Evolutionary conservation across 768 basidiomycete species (phyloP).

Genomic region (Sporobolomyces pararoseus): DNA sequence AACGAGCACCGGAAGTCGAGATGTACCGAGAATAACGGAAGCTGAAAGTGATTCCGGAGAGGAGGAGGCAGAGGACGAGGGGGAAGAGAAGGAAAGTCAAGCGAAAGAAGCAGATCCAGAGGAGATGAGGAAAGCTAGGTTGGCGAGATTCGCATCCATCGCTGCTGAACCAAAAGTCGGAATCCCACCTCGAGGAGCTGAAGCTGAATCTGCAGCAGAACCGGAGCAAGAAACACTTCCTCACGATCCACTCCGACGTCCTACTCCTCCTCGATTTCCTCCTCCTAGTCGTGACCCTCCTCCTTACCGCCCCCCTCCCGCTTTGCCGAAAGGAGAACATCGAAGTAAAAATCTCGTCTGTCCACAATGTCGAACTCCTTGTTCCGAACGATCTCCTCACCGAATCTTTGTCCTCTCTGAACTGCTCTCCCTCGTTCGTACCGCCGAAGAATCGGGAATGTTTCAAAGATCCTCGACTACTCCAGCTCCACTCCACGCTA

Average conservation of each 20-base stretch:
- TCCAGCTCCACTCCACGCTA: neutral
- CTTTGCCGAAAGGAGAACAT: slow-evolving; percentile 24
- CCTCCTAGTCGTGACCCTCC: slow-evolving; percentile 3
- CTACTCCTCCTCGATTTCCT: neutral
- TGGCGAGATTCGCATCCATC: neutral
- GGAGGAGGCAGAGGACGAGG: neutral
- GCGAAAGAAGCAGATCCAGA: neutral
- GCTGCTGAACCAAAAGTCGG: too few relatives aligned
- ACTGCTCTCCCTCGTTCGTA: slow-evolving; percentile 11
- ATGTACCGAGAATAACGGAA: neutral
- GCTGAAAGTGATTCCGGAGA: neutral
- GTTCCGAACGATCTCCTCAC: slow-evolving; percentile 7
- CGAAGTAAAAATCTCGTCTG: slow-evolving; percentile 38
- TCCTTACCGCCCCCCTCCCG: neutral
- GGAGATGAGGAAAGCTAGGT: slow-evolving; percentile 8
- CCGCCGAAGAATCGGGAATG: neutral
- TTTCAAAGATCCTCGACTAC: neutral
- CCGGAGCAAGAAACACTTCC: neutral
- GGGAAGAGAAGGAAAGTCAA: neutral
- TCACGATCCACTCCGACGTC: neutral
- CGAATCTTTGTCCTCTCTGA: slow-evolving; percentile 37
- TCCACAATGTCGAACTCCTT: slow-evolving; percentile 33
- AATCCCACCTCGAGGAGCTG: neutral
- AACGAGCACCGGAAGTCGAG: neutral
- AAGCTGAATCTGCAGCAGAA: neutral